Base-by-base conservation (phyloP, 2,329 filamentous ascomycete genomes). In the Fusarium staphyleae region DNA sequence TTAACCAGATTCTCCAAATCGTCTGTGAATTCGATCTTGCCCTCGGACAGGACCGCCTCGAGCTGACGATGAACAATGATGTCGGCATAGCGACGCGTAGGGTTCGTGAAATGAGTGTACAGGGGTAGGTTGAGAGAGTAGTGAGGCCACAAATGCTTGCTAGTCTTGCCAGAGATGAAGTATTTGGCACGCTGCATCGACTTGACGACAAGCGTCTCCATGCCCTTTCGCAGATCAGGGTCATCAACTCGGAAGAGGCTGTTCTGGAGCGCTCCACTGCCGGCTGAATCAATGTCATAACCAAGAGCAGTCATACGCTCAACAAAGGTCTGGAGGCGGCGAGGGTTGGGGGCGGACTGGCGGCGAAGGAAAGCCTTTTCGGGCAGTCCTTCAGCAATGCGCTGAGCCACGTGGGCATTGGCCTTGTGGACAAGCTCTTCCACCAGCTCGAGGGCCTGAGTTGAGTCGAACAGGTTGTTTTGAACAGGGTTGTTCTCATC, bases 401-500 rank as follows among this genome's bases (percentile, higher is more conserved):
- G 92, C 76, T 95, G 88, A 13, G 93, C 95, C 57, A 99, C 89
- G 70, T 91, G 89, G 40, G 86, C 83, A 72, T 99, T 98, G 52
- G 91, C 90, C 79, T 96, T 96, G 81, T 96, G 90, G 77, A 91
- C 88, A 46, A 99, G 81, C 78, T 99, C 95, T 74, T 99, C 95
- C 36, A 97, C 91, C 59, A 98, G 85, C 76, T 98, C 93, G 60
- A 96, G 91, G 3, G 93, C 91, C 9, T 88, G 81, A 11, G 91
- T 91, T 24, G 91, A 93, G 72, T 97, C 88, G 69, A 98, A 99
- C 61, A 99, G 90, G 77, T 98, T 99, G 72, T 91, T 86, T 77
- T 96, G 92, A 33, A 98, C 93, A 3, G 93, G 95, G 46, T 97
- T 91, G 73, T 98, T 98, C 80, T 99, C 95, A 66, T 99, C 95